These are phyloP conservation scores for Phtheirospermum japonicum DNA, from an alignment of 257 asterid genomes.

Conservation along the genomic window DNA sequence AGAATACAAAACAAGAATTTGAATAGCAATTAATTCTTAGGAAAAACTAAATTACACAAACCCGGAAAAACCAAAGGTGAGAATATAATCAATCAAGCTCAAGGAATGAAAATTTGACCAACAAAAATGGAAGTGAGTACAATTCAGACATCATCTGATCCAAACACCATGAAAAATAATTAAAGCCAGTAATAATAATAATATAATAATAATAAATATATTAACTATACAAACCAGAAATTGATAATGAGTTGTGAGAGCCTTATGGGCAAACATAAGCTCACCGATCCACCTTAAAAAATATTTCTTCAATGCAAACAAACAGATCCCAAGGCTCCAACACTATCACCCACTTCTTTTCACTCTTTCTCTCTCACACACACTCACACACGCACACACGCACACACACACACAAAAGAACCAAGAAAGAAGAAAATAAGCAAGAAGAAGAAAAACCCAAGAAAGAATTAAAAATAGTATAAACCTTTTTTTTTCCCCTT, in stretches of 20 bases:
- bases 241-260: too few species aligned
- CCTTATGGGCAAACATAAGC: too few species aligned
- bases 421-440: conserved; percentile 9
- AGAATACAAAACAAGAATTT: too few species aligned
- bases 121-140: background rate
- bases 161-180: too few species aligned
- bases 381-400: too few species aligned
- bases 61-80: too few species aligned
- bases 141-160: too few species aligned
- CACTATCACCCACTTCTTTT: conserved; percentile 25
- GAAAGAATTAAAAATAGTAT: too few species aligned
- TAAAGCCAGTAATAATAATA: conserved; percentile 13
- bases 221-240: conserved; percentile 37
- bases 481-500: conserved; percentile 5
- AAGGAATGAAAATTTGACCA: background rate
- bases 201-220: background rate
- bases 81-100: background rate
- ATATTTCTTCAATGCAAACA: background rate
- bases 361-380: conserved; percentile 21
- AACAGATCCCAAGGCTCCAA: conserved; percentile 42
- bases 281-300: background rate
- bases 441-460: conserved; percentile 16
- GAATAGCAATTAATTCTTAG: too few species aligned
- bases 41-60: too few species aligned
- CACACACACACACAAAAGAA: conserved; percentile 5